phyloP scores from a whole-genome alignment of 208 protist species.

The Trypanosoma lewisi region DNA sequence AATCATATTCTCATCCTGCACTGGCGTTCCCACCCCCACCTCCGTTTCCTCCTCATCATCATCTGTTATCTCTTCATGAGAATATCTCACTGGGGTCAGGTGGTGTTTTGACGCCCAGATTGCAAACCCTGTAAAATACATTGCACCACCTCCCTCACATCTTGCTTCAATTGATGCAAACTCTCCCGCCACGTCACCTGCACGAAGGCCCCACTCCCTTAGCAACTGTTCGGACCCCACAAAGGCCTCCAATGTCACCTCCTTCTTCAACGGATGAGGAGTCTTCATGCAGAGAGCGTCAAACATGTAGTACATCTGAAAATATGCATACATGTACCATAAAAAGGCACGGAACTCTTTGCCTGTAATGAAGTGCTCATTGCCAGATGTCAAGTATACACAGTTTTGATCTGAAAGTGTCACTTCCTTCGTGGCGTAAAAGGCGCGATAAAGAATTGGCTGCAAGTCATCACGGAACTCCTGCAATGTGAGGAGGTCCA shows the following conservation, averaged over 20 bases:
- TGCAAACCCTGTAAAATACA: slow-evolving; percentile 55
- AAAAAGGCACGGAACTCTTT: slow-evolving; percentile 56
- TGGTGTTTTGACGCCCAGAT: slow-evolving; percentile 53
- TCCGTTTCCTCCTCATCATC: background rate
- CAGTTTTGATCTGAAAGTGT: slow-evolving; percentile 20
- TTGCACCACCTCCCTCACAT: slow-evolving; percentile 22
- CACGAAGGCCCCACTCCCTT: slow-evolving; percentile 46
- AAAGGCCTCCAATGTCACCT: slow-evolving; percentile 25
- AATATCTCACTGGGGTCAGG: slow-evolving; percentile 47
- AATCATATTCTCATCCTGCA: background rate
- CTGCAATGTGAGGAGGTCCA: slow-evolving; percentile 43
- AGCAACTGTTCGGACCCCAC: slow-evolving; percentile 25
- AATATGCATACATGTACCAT: slow-evolving; percentile 66
- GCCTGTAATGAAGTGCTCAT: slow-evolving; percentile 49
- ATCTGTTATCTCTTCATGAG: slow-evolving; percentile 13
- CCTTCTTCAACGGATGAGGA: background rate
- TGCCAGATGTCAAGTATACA: slow-evolving; percentile 36
- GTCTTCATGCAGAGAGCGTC: slow-evolving; percentile 50
- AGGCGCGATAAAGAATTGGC: slow-evolving; percentile 29
- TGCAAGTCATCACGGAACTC: slow-evolving; percentile 48
- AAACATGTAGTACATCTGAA: slow-evolving; percentile 83
- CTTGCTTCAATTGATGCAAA: slow-evolving; percentile 32
- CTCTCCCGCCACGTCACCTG: slow-evolving; percentile 24
- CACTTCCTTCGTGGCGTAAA: slow-evolving; percentile 52
- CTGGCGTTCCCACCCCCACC: background rate